phyloP scores from a whole-genome alignment of 805 yeast genomes.

The Ogataea parapolymorpha region DNA sequence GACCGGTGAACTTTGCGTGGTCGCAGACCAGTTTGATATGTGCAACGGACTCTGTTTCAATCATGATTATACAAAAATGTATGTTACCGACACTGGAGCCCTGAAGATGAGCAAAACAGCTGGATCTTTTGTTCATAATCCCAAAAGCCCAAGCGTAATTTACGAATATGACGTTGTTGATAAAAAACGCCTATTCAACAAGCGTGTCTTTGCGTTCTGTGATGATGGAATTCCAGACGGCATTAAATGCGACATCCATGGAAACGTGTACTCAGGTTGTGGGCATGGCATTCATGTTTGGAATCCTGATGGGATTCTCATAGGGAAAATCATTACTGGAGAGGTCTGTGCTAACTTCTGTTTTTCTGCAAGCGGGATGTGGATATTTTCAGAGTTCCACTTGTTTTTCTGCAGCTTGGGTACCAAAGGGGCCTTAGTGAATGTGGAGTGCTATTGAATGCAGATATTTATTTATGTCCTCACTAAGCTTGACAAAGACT shows the following conservation, averaged over 20 bases:
- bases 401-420: conserved; percentile 5
- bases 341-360: conserved; percentile 9
- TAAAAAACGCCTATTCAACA: conserved; percentile 3
- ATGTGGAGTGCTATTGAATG: conserved; percentile 4
- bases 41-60: conserved; percentile 12
- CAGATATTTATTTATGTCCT: too few species aligned
- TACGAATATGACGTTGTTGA: conserved; percentile 9
- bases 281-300: conserved; percentile 12
- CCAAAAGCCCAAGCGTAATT: conserved; percentile 2
- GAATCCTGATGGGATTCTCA: conserved; percentile 7
- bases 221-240: conserved; percentile 13
- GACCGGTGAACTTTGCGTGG: conserved; percentile 8
- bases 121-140: background rate
- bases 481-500: too few species aligned
- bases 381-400: conserved; percentile 11
- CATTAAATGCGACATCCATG: conserved; percentile 8
- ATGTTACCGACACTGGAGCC: conserved; percentile 11
- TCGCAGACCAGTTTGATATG: conserved; percentile 12
- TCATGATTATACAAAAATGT: conserved; percentile 7
- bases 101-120: conserved; percentile 1
- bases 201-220: conserved; percentile 9
- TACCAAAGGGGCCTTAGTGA: conserved; percentile 6
- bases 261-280: conserved; percentile 12
- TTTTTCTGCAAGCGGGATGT: conserved; percentile 9
- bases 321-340: conserved; percentile 11